These are phyloP conservation scores for Endothia cerciana DNA, from an alignment of 2,329 filamentous ascomycete genomes.

Conservation along the genomic window DNA sequence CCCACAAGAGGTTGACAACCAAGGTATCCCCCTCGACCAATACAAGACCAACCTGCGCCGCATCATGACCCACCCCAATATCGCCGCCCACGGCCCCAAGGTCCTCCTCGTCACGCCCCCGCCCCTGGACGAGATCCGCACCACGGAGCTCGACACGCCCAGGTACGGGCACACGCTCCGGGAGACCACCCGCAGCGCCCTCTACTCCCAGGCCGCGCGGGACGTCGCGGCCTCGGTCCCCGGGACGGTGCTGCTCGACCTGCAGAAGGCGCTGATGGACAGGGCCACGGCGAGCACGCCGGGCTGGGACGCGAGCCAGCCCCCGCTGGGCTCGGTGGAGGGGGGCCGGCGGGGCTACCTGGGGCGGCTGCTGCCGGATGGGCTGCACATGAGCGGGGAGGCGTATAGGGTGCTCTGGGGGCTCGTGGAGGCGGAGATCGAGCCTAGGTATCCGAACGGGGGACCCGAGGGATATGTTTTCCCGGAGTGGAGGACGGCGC, in stretches of 20 bases:
- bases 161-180: conserved; percentile 35
- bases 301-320: conserved; percentile 54
- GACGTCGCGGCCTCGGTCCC: conserved; percentile 70
- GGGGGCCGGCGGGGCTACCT: conserved; percentile 56
- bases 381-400: conserved; percentile 59
- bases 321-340: conserved; percentile 53
- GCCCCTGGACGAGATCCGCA: conserved; percentile 77
- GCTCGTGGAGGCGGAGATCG: conserved; percentile 52
- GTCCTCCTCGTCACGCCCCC: conserved; percentile 83
- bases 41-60: conserved; percentile 74
- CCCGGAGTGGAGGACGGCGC: conserved; percentile 52
- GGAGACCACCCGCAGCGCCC: conserved; percentile 52
- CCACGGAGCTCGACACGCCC: conserved; percentile 51
- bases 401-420: conserved; percentile 59
- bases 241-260: conserved; percentile 72
- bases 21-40: conserved; percentile 76
- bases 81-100: conserved; percentile 71
- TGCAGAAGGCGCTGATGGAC: conserved; percentile 79
- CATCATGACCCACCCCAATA: conserved; percentile 73
- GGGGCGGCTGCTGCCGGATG: conserved; percentile 58
- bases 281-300: conserved; percentile 63
- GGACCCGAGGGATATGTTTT: conserved; percentile 43
- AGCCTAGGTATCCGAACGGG: conserved; percentile 45
- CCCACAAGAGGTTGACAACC: conserved; percentile 62
- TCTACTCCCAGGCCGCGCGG: conserved; percentile 65